Evolutionary conservation across 2,329 filamentous ascomycete species (phyloP), one percentile per base, ranked within the genome.

Genomic region (Fusarium praegraminearum): DNA sequence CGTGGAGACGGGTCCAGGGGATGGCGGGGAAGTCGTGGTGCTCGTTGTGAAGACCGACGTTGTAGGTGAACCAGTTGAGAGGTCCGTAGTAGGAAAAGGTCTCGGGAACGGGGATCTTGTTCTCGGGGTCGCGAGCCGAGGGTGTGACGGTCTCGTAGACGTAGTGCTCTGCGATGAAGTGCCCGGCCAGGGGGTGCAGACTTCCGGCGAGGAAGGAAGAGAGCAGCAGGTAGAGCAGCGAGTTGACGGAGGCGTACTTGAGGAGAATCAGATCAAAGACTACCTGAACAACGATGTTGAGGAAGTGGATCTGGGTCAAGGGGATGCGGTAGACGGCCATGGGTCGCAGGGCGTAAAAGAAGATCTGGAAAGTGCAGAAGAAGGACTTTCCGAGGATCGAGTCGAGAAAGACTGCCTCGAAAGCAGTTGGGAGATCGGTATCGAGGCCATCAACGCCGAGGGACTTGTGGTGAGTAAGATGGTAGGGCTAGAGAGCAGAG

Each of bases 91-190:
- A 99, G 49, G 91, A 95, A 83, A 93, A 99, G 2, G 96, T 99
- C 85, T 99, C 96, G 4, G 96, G 94, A 7, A 97, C 86, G 18
- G 90, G 86, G 43, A 92, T 83, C 41, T 83, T 80, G 73, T 90
- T 90, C 26, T 84, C 81, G 2, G 90, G 87, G 70, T 90, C 81
- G 54, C 78, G 81, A 61, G 87, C 86, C 12, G 83, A 82, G 20
- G 85, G 84, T 16, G 83, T 83, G 73, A 88, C 83, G 53, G 88
- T 89, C 73, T 90, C 85, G 77, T 93, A 94, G 71, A 95, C 91
- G 82, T 95, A 95, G 82, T 99, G 96, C 83, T 99, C 96, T 61
- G 96, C 94, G 80, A 99, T 99, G 85, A 99, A 99, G 83, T 99
- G 96, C 45, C 93, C 96, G 0, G 96, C 96, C 62, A 95, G 93